phyloP scores from a whole-genome alignment of 495 filamentous ascomycete genomes.

The Talaromyces trachyspermus region DNA sequence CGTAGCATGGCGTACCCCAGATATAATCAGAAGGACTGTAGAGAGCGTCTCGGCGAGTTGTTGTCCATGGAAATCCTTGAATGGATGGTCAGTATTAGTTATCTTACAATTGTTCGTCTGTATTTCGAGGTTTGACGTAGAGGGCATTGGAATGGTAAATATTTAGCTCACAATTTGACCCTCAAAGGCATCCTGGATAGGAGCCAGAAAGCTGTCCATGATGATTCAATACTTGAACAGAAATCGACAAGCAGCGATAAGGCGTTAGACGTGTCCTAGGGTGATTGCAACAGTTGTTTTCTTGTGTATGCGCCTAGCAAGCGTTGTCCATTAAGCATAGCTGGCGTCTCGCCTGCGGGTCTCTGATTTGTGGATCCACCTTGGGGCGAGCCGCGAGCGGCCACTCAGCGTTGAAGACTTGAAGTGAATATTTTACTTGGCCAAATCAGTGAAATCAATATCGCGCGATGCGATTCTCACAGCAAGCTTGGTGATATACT shows the following conservation, averaged over 20 bases:
- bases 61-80: constrained; percentile 96
- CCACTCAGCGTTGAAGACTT: constrained; percentile 10
- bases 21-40: constrained; percentile 60
- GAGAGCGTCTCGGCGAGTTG: constrained; percentile 69
- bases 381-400: constrained; percentile 10
- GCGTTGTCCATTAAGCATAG: neutral
- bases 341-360: neutral
- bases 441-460: too few species aligned
- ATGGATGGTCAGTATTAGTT: constrained; percentile 4
- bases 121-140: constrained; percentile 9
- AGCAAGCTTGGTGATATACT: too few species aligned
- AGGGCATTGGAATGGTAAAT: neutral
- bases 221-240: neutral
- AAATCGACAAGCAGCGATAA: too few species aligned
- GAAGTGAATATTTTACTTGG: too few species aligned
- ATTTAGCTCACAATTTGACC: constrained; percentile 69
- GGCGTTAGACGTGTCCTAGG: too few species aligned
- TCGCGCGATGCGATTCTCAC: too few species aligned
- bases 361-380: constrained; percentile 1
- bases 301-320: too few species aligned
- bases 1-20: constrained; percentile 50
- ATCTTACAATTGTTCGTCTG: constrained; percentile 7
- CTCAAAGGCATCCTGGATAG: constrained; percentile 69
- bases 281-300: too few species aligned
- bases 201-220: constrained; percentile 74